Conservation (phyloP, 1,139 yeast species). For the Lipomyces yarrowii region DNA sequence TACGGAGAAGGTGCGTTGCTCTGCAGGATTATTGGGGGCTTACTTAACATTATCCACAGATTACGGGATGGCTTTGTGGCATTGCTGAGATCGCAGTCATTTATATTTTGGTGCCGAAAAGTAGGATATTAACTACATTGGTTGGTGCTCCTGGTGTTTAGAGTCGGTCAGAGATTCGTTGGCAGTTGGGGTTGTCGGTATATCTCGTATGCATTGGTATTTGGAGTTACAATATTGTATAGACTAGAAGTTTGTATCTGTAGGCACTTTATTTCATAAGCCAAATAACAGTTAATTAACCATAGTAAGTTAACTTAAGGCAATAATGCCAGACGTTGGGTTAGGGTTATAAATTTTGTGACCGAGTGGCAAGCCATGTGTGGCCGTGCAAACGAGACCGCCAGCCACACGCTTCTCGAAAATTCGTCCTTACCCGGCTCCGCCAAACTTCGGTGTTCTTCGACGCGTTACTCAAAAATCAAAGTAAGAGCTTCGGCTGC, state of each 20-base stretch:
- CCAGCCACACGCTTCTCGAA: slow-evolving; percentile 3
- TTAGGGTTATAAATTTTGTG: background rate
- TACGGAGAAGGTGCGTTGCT: slow-evolving; percentile 59
- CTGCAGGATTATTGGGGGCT: slow-evolving; percentile 51
- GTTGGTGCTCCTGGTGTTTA: slow-evolving; percentile 27
- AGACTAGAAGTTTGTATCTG: background rate
- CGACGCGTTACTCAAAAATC: background rate
- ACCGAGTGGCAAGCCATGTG: too few species aligned
- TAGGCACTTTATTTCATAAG: background rate
- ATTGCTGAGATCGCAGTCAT: slow-evolving; percentile 30
- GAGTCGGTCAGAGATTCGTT: background rate
- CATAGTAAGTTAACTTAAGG: too few species aligned
- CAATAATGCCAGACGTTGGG: too few species aligned
- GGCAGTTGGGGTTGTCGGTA: background rate
- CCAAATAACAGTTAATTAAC: background rate
- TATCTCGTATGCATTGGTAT: background rate
- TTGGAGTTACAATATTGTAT: background rate
- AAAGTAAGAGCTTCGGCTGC: background rate
- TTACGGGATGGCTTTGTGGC: slow-evolving; percentile 33
- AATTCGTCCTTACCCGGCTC: slow-evolving; percentile 11
- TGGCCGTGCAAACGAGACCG: background rate
- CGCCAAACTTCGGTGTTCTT: slow-evolving; percentile 2
- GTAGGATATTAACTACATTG: slow-evolving; percentile 6
- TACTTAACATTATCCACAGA: slow-evolving; percentile 15
- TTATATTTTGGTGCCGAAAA: slow-evolving; percentile 24